Evolutionary conservation across 352 stramenopile species (phyloP).

Genomic region (Phytophthora kernoviae): DNA sequence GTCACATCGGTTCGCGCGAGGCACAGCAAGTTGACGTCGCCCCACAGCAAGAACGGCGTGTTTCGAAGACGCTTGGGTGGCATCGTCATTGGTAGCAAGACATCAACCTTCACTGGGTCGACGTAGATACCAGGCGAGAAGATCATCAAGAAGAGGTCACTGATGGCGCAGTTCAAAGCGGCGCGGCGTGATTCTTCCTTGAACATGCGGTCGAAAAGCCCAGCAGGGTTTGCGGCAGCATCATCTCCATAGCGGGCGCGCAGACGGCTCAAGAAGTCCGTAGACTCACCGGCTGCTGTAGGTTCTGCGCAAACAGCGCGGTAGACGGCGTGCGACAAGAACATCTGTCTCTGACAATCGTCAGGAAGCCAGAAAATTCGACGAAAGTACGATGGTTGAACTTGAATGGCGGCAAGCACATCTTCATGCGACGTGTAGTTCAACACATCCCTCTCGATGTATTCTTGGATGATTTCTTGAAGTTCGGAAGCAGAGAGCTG

Average conservation of each 20-base stretch:
- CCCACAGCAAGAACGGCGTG: constrained; percentile 10
- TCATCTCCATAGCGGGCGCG: neutral
- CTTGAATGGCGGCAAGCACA: constrained; percentile 1
- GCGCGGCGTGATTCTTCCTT: neutral
- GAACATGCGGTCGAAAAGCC: neutral
- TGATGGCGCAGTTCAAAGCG: neutral
- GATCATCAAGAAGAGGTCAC: constrained; percentile 14
- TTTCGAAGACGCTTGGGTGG: neutral
- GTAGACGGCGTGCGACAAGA: neutral
- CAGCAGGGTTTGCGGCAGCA: neutral
- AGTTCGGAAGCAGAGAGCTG: neutral
- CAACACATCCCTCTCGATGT: neutral
- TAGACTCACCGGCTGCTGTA: neutral
- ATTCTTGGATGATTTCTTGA: neutral
- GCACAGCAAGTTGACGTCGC: constrained; percentile 4
- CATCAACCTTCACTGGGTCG: constrained; percentile 15
- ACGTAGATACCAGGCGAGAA: constrained; percentile 10
- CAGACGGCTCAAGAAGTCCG: neutral
- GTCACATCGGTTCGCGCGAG: neutral
- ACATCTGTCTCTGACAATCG: neutral
- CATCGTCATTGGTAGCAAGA: neutral
- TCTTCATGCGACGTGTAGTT: constrained; percentile 1
- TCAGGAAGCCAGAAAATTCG: neutral
- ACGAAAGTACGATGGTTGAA: constrained; percentile 4
- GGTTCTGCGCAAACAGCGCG: neutral